Evolutionary conservation across 176 grass and related monocot species (phyloP).

Genomic region (Bolboschoenus planiculmis): DNA sequence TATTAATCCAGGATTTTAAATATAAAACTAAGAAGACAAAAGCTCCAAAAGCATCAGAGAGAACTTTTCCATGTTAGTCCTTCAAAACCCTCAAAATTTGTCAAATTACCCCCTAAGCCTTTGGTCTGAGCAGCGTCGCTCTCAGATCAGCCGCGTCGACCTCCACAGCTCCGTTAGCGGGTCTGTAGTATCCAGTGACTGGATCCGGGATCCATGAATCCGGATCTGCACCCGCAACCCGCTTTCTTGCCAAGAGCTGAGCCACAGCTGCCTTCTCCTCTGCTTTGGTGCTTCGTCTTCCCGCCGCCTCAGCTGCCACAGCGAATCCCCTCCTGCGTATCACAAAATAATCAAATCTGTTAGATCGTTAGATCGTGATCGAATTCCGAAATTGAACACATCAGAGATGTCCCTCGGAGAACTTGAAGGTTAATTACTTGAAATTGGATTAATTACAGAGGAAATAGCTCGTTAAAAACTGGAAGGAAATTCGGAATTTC

Average conservation of each 20-base stretch:
- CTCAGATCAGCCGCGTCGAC: conserved; percentile 65
- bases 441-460: too few species aligned
- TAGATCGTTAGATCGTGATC: too few species aligned
- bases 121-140: conserved; percentile 39
- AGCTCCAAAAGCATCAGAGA: not conserved
- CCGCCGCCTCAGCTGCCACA: conserved; percentile 26
- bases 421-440: too few species aligned
- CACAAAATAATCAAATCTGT: not conserved
- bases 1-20: not conserved
- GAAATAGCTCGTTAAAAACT: too few species aligned
- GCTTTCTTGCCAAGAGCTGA: conserved; percentile 24
- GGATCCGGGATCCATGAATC: conserved; percentile 60
- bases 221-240: not conserved
- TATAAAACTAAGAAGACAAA: not conserved
- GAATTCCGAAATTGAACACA: not conserved
- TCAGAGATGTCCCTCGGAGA: not conserved
- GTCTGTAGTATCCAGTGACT: conserved; percentile 64
- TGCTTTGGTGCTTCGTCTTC: conserved; percentile 23
- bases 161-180: conserved; percentile 22
- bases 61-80: not conserved
- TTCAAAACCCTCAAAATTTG: not conserved
- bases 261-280: conserved; percentile 28
- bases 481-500: too few species aligned
- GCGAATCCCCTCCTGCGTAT: conserved; percentile 35
- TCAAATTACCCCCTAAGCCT: not conserved